These are phyloP conservation scores for Alternaria arbusti DNA, from an alignment of 2,329 filamentous ascomycete species.

Conservation along the genomic window DNA sequence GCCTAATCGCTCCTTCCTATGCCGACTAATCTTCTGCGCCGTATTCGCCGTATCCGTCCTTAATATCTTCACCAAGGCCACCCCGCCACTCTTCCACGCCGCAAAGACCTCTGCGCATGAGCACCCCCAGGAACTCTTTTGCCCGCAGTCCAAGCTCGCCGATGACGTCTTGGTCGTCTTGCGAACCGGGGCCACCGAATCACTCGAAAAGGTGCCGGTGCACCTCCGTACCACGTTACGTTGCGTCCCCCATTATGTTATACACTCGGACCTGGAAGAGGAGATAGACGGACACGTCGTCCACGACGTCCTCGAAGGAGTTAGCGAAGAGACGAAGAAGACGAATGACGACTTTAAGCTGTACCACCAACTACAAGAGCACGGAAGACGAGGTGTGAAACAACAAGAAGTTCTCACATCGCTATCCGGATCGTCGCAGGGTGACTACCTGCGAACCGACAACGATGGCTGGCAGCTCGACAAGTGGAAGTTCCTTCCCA, in stretches of 20 bases:
- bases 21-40: constrained; percentile 41
- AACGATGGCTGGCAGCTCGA: constrained; percentile 60
- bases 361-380: constrained; percentile 57
- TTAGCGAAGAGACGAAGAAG: constrained; percentile 47
- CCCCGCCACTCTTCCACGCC: constrained; percentile 37
- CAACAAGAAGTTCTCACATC: constrained; percentile 37
- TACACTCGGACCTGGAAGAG: constrained; percentile 67
- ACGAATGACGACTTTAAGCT: constrained; percentile 59
- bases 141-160: constrained; percentile 41
- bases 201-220: constrained; percentile 62
- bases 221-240: constrained; percentile 64
- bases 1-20: constrained; percentile 42
- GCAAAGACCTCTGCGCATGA: constrained; percentile 27
- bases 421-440: constrained; percentile 42
- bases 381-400: constrained; percentile 53
- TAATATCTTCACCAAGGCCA: constrained; percentile 42
- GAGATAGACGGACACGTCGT: constrained; percentile 59
- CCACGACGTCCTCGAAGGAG: constrained; percentile 54
- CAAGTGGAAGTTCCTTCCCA: constrained; percentile 66
- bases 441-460: constrained; percentile 44
- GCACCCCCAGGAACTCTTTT: constrained; percentile 30
- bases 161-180: constrained; percentile 65
- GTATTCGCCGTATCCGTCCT: constrained; percentile 43
- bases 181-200: constrained; percentile 66
- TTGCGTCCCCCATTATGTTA: constrained; percentile 62